Evolutionary conservation across 441 rosid genomes (phyloP).

Genomic region (Euphorbia schlechtendalii): DNA sequence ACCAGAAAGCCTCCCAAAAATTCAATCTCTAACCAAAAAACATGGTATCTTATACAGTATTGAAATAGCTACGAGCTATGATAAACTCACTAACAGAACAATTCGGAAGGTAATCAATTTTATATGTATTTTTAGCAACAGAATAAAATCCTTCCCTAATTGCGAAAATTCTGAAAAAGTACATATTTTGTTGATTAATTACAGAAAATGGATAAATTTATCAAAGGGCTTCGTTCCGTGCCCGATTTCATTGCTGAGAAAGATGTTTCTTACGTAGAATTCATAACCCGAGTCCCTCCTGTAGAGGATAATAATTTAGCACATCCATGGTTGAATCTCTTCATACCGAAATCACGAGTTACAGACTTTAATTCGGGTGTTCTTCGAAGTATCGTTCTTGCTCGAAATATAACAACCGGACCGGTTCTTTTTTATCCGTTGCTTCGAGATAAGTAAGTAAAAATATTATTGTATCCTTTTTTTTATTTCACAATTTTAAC

Average conservation of each 20-base stretch:
- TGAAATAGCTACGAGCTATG: slow-evolving; percentile 56
- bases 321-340: slow-evolving; percentile 85
- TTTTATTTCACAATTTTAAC: too few relatives aligned
- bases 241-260: slow-evolving; percentile 34
- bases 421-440: slow-evolving; percentile 67
- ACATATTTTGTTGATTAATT: background rate
- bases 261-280: slow-evolving; percentile 51
- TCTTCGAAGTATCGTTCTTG: slow-evolving; percentile 51
- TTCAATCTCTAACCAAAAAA: slow-evolving; percentile 36
- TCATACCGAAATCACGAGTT: slow-evolving; percentile 65
- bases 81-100: slow-evolving; percentile 1
- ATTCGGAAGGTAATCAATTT: too few relatives aligned
- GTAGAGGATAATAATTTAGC: slow-evolving; percentile 35
- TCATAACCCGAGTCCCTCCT: slow-evolving; percentile 50
- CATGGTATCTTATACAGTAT: slow-evolving; percentile 62
- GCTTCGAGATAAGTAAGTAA: slow-evolving; percentile 51
- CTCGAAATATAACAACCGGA: slow-evolving; percentile 51
- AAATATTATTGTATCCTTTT: too few relatives aligned
- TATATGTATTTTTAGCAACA: too few relatives aligned
- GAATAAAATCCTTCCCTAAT: too few relatives aligned
- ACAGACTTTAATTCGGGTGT: slow-evolving; percentile 50
- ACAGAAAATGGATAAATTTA: slow-evolving; percentile 39
- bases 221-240: slow-evolving; percentile 26
- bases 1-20: slow-evolving; percentile 34
- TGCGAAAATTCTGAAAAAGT: too few relatives aligned